Evolutionary conservation across 2,329 filamentous ascomycete genomes (phyloP).

Genomic region (Xylaria digitata): DNA sequence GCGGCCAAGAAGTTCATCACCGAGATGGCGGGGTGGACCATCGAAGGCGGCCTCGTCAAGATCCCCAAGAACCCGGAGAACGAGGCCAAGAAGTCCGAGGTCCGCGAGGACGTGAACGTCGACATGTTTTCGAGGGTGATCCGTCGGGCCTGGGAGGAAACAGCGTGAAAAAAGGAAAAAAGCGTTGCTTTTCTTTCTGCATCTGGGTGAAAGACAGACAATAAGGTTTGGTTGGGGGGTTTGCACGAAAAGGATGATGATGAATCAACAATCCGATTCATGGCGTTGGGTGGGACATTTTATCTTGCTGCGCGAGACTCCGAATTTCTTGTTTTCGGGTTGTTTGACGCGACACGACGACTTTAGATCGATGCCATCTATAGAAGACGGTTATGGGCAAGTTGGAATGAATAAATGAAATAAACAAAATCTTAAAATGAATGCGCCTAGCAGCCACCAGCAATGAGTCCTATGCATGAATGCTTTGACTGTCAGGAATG

Average conservation of each 20-base stretch:
- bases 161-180: slow-evolving; percentile 58
- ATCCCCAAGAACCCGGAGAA: slow-evolving; percentile 96
- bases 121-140: slow-evolving; percentile 86
- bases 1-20: slow-evolving; percentile 81
- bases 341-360: slow-evolving; percentile 13
- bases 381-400: slow-evolving; percentile 39
- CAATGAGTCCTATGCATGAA: background rate
- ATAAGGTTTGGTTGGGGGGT: background rate
- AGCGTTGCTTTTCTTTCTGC: background rate
- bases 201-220: background rate
- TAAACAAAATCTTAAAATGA: slow-evolving; percentile 9
- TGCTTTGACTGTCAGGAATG: too few relatives aligned
- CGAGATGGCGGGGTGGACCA: slow-evolving; percentile 87
- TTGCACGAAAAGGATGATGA: slow-evolving; percentile 26
- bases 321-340: slow-evolving; percentile 25
- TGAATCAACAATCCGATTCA: slow-evolving; percentile 25
- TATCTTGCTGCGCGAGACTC: slow-evolving; percentile 30
- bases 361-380: slow-evolving; percentile 23
- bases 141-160: slow-evolving; percentile 86
- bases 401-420: slow-evolving; percentile 43
- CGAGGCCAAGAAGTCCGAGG: slow-evolving; percentile 94
- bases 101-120: slow-evolving; percentile 93
- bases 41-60: slow-evolving; percentile 75
- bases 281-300: slow-evolving; percentile 41
- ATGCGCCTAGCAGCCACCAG: background rate